Conservation (phyloP, 352 stramenopile genomes). For the Blastocystis sp. region DNA sequence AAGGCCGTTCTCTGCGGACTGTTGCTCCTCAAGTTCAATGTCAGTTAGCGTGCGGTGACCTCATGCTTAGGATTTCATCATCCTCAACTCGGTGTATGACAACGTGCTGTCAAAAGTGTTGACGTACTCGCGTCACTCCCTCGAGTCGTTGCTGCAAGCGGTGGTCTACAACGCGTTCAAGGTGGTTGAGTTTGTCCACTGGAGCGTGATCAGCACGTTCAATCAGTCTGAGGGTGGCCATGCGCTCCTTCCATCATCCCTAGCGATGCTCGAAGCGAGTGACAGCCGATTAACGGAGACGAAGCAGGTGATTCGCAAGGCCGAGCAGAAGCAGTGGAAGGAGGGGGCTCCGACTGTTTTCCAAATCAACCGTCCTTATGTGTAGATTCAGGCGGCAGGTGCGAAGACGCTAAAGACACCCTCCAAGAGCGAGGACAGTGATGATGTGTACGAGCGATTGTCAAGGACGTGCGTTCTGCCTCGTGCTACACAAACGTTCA, state of each 20-base stretch:
- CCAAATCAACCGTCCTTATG: neutral
- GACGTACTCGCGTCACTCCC: constrained; percentile 14
- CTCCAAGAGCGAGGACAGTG: neutral
- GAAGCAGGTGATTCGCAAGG: neutral
- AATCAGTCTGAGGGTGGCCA: constrained; percentile 7
- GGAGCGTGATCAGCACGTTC: constrained; percentile 11
- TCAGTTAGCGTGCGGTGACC: neutral
- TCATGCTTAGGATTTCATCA: constrained; percentile 31
- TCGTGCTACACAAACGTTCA: neutral
- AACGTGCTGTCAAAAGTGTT: constrained; percentile 39
- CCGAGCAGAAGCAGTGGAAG: constrained; percentile 41
- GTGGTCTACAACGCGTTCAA: constrained; percentile 7
- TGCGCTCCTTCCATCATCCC: neutral
- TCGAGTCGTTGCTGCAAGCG: constrained; percentile 1
- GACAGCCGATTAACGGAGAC: neutral
- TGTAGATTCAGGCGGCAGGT: neutral
- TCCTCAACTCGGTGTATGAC: constrained; percentile 43
- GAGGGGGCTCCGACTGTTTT: neutral
- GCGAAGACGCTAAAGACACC: too few species aligned
- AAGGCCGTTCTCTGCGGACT: constrained; percentile 16
- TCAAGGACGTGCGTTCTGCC: neutral
- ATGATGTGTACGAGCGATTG: neutral
- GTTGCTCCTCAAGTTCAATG: constrained; percentile 54
- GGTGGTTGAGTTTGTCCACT: constrained; percentile 26
- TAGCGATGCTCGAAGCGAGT: neutral